Conservation (phyloP, 2,329 filamentous ascomycete genomes). For the Alternaria conjuncta region DNA sequence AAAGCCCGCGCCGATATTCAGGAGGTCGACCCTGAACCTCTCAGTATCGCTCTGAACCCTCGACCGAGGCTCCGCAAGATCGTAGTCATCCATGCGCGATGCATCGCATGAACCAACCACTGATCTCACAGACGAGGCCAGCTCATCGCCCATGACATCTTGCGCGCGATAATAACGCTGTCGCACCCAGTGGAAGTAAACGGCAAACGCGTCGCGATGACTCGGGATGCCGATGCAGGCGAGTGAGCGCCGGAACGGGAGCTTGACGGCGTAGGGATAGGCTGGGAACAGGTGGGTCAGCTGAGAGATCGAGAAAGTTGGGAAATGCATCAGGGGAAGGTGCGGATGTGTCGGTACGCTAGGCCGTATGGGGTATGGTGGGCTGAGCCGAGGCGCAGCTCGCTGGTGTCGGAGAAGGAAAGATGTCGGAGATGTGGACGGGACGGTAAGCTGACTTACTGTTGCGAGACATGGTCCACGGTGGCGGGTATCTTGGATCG, state of each 20-base stretch:
- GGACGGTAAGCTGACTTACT: slow-evolving; percentile 6
- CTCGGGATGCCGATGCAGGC: slow-evolving; percentile 27
- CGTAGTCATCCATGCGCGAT: background rate
- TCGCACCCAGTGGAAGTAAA: slow-evolving; percentile 31
- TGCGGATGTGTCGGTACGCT: background rate
- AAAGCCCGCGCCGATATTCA: slow-evolving; percentile 6
- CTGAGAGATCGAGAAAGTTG: background rate
- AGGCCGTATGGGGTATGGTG: background rate
- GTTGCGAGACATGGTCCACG: slow-evolving; percentile 8
- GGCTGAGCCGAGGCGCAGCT: background rate
- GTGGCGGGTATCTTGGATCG: background rate
- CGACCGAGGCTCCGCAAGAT: background rate
- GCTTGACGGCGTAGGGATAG: slow-evolving; percentile 4
- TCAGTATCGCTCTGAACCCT: background rate
- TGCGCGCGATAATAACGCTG: slow-evolving; percentile 18
- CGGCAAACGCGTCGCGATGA: slow-evolving; percentile 27
- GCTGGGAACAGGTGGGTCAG: slow-evolving; percentile 8
- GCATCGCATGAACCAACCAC: background rate
- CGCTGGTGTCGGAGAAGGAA: background rate
- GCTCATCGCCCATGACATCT: background rate
- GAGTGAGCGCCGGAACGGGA: slow-evolving; percentile 22
- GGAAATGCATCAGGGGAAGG: background rate
- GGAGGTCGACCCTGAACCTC: slow-evolving; percentile 1
- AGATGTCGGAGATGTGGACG: background rate
- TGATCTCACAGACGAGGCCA: background rate